Base-by-base conservation (phyloP, 2,329 filamentous ascomycete genomes). In the Colletotrichum chrysophilum region DNA sequence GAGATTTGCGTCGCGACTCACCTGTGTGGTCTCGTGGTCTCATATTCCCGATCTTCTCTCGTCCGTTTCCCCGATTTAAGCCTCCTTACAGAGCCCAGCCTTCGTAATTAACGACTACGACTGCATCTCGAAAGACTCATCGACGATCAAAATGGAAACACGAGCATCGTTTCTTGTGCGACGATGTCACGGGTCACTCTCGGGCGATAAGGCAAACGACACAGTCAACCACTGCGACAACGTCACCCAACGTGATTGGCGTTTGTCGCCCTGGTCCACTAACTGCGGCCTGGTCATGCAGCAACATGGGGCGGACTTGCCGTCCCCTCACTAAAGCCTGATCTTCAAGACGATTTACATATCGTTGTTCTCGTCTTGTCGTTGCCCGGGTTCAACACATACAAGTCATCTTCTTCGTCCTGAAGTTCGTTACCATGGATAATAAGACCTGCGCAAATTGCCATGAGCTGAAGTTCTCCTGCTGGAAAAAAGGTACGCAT, bases 401-500 rank as follows among this genome's bases (percentile, higher is more conserved):
- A 13, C 43, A 21, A 21, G n/a, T 52, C n/a, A 24, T 52, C n/a
- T 21, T 21, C 12, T 7, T 24, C n/a, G n/a, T 52, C 43, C 6
- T 13, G 14, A 5, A 32, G 58, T 36, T 6, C n/a, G 5, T 12
- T 48, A 34, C 4, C 28, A 68, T 65, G 64, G 14, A 65, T 18
- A 18, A 30, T 13, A 58, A 48, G 14, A 16, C 13, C 34, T 76
- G 74, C 58, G 12, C 16, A 10, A 36, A 13, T 7, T 76, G 74
- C 58, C 58, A 64, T 12, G 56, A 38, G 12, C 70, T 48, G 7
- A 16, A 70, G 18, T 48, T 75, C 8, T 16, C 7, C 2, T 70
- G 61, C 24, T 76, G 74, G 74, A 74, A 75, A 24, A 70, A 76
- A 62, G 74, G 74, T 74, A 8, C 12, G 70, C 16, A 16, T 9